phyloP scores from a whole-genome alignment of 2,329 filamentous ascomycete species.

The Capronia epimyces region DNA sequence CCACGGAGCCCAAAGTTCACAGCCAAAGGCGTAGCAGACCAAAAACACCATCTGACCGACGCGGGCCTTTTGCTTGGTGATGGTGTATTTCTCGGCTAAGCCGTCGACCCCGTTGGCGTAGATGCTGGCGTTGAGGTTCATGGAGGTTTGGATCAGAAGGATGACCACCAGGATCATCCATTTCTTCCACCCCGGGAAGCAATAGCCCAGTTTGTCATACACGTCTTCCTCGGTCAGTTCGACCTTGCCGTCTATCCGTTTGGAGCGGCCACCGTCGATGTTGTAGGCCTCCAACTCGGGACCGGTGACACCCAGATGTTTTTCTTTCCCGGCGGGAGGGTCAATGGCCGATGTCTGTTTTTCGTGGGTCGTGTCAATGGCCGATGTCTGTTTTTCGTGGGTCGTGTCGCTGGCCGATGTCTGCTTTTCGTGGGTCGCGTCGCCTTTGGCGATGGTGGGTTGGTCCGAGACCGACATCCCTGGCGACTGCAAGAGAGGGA shows the following conservation, averaged over 20 bases:
- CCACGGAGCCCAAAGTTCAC: slow-evolving; percentile 83
- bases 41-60: slow-evolving; percentile 71
- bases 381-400: neutral
- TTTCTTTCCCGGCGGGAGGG: slow-evolving; percentile 1
- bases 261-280: slow-evolving; percentile 20
- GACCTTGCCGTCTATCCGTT: slow-evolving; percentile 30
- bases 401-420: neutral
- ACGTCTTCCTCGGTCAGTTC: slow-evolving; percentile 53
- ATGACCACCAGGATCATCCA: slow-evolving; percentile 46
- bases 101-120: slow-evolving; percentile 63
- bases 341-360: neutral
- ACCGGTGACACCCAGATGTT: slow-evolving; percentile 12
- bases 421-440: neutral
- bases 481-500: neutral
- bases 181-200: slow-evolving; percentile 42
- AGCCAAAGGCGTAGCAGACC: slow-evolving; percentile 73
- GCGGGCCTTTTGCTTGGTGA: slow-evolving; percentile 62
- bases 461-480: slow-evolving; percentile 14
- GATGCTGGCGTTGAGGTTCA: slow-evolving; percentile 71
- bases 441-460: slow-evolving; percentile 9
- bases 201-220: slow-evolving; percentile 60
- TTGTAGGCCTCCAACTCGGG: slow-evolving; percentile 19
- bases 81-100: slow-evolving; percentile 59
- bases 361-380: neutral
- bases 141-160: slow-evolving; percentile 65